phyloP scores from a whole-genome alignment of 768 basidiomycete genomes.

The Lentinula guzmanii region DNA sequence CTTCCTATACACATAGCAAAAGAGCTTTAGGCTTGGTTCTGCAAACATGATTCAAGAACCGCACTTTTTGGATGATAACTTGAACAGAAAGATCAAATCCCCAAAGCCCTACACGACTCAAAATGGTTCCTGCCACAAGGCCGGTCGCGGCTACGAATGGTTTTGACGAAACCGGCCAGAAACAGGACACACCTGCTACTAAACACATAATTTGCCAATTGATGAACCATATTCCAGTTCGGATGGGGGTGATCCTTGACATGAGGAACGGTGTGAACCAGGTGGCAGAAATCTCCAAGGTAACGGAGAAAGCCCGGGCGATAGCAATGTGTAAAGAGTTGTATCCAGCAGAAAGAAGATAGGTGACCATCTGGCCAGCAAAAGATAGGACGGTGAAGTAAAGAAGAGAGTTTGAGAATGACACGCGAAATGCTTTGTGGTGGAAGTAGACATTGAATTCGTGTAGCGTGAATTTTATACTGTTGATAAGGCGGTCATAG shows the following conservation, averaged over 20 bases:
- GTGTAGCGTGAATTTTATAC: constrained; percentile 1
- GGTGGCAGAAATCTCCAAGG: constrained; percentile 21
- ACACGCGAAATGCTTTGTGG: constrained; percentile 17
- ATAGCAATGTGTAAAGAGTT: constrained; percentile 16
- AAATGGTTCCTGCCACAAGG: constrained; percentile 16
- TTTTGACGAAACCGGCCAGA: constrained; percentile 5
- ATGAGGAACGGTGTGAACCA: constrained; percentile 20
- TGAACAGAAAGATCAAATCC: constrained; percentile 23
- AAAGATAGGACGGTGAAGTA: constrained; percentile 25
- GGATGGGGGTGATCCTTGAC: constrained; percentile 17
- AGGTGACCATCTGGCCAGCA: constrained; percentile 22
- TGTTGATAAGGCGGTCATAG: neutral
- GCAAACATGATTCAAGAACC: neutral
- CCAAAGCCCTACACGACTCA: constrained; percentile 23
- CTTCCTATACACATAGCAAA: constrained; percentile 1
- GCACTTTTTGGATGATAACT: constrained; percentile 19
- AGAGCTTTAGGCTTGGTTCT: neutral
- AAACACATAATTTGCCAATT: constrained; percentile 22
- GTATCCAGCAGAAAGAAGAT: constrained; percentile 19
- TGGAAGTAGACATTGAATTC: constrained; percentile 14
- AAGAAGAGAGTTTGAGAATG: constrained; percentile 18
- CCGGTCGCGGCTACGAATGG: constrained; percentile 12
- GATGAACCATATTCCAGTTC: constrained; percentile 23
- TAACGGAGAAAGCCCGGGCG: constrained; percentile 16
- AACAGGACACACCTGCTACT: constrained; percentile 12